Base-by-base conservation (phyloP, 306 rosid genomes). In the Prunus campanulata region DNA sequence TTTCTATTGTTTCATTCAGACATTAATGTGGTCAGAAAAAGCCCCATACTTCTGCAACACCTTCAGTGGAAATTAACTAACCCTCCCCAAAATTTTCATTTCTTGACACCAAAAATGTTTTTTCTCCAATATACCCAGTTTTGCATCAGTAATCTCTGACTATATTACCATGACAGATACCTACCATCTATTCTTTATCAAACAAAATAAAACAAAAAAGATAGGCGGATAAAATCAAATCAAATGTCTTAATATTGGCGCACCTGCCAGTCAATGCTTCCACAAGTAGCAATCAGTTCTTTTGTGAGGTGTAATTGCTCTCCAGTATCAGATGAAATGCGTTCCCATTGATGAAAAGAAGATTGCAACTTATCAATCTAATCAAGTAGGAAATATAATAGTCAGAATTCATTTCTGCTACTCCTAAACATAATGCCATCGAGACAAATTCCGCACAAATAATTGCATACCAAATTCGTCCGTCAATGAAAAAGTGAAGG, bases 221-320 rank as follows among this genome's bases (percentile, higher is more conserved):
- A 7, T 13, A 27, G 30, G 19, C 6, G 14, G 51, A 35, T 11
- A 71, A 46, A 30, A 51, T 22, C 19, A 48, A 19, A 66, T 39
- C 10, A 66, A 44, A 42, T 9, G 46, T 65, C 42, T 6, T 0
- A 15, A 50, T 50, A 48, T 27, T 44, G 19, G 30, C 48, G 71
- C 88, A 96, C 99, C 98, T 96, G 98, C 99, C 99, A 96, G 48
- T 84, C 98, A 80, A 91, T 83, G 83, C 97, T 91, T 70, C 86
- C 97, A 79, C 98, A 91, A 76, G 62, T 64, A 77, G 94, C 65
- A 74, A 91, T 74, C 71, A 96, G 84, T 74, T 91, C 97, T 84
- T 93, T 91, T 70, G 90, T 77, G 74, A 87, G 93, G 59, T 59
- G 86, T 30, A 74, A 30, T 80, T 85, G 89, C 81, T 93, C 91